Evolutionary conservation across 495 filamentous ascomycete species (phyloP), one percentile per base, ranked within the genome.

Genomic region (Tetracladium setigerum): DNA sequence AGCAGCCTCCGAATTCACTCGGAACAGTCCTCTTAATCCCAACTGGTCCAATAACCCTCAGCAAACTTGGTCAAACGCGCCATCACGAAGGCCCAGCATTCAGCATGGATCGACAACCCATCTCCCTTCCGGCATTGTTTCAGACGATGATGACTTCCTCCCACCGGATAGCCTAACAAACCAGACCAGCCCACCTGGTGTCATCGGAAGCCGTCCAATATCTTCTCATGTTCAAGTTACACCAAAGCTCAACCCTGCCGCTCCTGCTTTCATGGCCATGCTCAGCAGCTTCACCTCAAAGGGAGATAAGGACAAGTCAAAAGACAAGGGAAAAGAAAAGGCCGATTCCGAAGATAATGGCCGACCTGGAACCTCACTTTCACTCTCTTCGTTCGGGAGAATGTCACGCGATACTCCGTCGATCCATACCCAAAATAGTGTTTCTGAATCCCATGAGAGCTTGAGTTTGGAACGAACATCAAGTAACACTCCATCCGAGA

Each of bases 361-460:
- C 2, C 46, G 31, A 16, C 16, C 15, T 6, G n/a, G 36, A 2
- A 36, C 22, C 3, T 44, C 37, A 17, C 49, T 45, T 11, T 86
- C 82, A 30, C 76, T 27, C 3, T 27, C 22, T 27, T 27, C 22
- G 81, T 5, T 69, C 73, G 0, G 78, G 82, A 81, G 83, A 32
- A 71, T 68, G 35, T 89, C 85, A 1, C 67, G 71, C 16, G 77
- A 80, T 52, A 70, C 72, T 37, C 78, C 78, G 46, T 78, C 76
- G 1, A 64, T 81, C 27, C 70, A 69, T n/a, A 83, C 79, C 18
- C 78, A 78, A 43, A 75, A 76, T 15, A 82, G 79, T 4, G 58
- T 78, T 13, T 74, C 82, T 4, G 86, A 88, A 50, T 89, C 85
- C 2, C 74, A 79, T 46, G 85, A 89, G 49, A 56, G 53, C 19